These are phyloP conservation scores for Chamaecyparis obtusa DNA, from an alignment of 75 land plant genomes.

Conservation along the genomic window DNA sequence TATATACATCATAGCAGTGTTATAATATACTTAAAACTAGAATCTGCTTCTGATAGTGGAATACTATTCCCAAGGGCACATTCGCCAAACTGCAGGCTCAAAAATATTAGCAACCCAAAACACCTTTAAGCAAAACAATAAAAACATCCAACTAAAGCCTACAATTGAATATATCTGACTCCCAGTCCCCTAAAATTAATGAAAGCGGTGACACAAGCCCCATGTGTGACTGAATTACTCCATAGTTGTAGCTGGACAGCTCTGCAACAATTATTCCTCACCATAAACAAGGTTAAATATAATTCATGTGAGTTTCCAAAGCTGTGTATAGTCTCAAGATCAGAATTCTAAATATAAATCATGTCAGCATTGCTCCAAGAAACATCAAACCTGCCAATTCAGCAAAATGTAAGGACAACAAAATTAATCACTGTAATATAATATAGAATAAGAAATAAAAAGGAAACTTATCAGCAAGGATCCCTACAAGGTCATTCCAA, in stretches of 20 bases:
- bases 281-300: slow-evolving; percentile 10
- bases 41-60: slow-evolving; percentile 2
- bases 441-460: not conserved
- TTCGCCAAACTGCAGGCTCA: slow-evolving; percentile 11
- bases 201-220: not conserved
- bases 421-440: slow-evolving; percentile 15
- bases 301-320: slow-evolving; percentile 2
- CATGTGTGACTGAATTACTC: not conserved
- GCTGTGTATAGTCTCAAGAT: slow-evolving; percentile 3
- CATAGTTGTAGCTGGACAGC: not conserved
- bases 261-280: slow-evolving; percentile 12
- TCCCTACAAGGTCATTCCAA: not conserved
- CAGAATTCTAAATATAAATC: slow-evolving; percentile 14
- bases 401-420: slow-evolving; percentile 22
- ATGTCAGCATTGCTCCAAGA: slow-evolving; percentile 44
- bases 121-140: not conserved
- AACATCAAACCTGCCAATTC: slow-evolving; percentile 54
- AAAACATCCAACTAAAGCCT: not conserved
- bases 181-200: slow-evolving; percentile 2
- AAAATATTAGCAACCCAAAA: slow-evolving; percentile 9
- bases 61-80: slow-evolving; percentile 7
- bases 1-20: not conserved
- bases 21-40: not conserved
- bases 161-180: slow-evolving; percentile 5
- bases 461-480: not conserved